Evolutionary conservation across 2,329 filamentous ascomycete genomes (phyloP), one percentile per base, ranked within the genome.

Genomic region (Hymenoscyphus scutula): DNA sequence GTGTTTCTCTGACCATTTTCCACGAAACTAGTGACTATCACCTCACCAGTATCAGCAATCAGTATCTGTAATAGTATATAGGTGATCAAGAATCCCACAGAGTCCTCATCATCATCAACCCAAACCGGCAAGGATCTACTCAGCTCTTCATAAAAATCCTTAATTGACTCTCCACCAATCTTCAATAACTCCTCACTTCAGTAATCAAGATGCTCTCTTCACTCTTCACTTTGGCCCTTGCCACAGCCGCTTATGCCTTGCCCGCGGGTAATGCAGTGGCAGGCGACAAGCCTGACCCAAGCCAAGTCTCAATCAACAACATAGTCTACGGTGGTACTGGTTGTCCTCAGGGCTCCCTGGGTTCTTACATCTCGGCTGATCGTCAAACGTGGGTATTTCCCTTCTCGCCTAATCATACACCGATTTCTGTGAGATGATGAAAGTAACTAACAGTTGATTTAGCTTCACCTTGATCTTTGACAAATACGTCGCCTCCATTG

Each of bases 381-480:
- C 60, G 62, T 48, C 62, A 64, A 61, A 69, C 65, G 66, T 68
- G n/a, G 38, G 58, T 11, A 38, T n/a, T 41, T 59, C 32, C 13
- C 51, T 13, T 37, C 6, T 32, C 59, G 10, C 23, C 58, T 15
- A 30, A 15, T 53, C 34, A 5, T 13, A 5, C 8, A 37, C 23
- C 27, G 13, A 29, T 51, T 3, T 2, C 13, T 29, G 27, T 29
- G 27, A 29, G 27, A 37, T 37, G 13, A 37, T 2, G 13, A 37
- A 37, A 5, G 17, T 17, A 13, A 54, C 53, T 54, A 5, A 54
- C 13, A 5, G 3, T 25, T 51, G 45, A 51, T 13, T 48, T 32
- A 67, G 65, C 25, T 68, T 69, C 58, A 69, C 68, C 5, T 58
- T 69, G 32, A 68, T 69, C 38, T 69, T 69, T 19, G 68, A 69